These are phyloP conservation scores for Penicillium taxi DNA, from an alignment of 495 filamentous ascomycete species.

Conservation along the genomic window DNA sequence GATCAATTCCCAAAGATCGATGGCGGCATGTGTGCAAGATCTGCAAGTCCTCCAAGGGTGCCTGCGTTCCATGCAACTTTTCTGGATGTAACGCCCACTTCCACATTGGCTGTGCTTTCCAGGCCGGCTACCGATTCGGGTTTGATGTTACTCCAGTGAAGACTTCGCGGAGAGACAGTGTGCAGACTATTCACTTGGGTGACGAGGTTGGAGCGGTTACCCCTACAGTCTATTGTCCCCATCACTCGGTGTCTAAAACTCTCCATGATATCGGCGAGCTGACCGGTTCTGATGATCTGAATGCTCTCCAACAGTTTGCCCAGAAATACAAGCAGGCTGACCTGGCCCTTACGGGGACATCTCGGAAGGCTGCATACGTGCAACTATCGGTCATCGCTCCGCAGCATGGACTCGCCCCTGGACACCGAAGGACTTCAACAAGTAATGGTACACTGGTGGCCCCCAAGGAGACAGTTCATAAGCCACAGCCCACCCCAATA, in stretches of 20 bases:
- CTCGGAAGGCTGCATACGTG: conserved; percentile 72
- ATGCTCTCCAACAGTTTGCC: conserved; percentile 77
- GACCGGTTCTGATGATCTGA: conserved; percentile 49
- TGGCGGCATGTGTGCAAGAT: conserved; percentile 76
- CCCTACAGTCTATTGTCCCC: conserved; percentile 83
- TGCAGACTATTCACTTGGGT: conserved; percentile 65
- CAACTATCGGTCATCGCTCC: conserved; percentile 40
- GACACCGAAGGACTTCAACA: conserved; percentile 34
- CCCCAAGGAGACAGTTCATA: conserved; percentile 26
- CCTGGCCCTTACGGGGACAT: conserved; percentile 77
- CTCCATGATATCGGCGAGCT: conserved; percentile 72
- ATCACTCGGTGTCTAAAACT: conserved; percentile 61
- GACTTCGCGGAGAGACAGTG: conserved; percentile 67
- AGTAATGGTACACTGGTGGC: conserved; percentile 19
- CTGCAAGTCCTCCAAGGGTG: conserved; percentile 60
- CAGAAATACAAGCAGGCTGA: conserved; percentile 93
- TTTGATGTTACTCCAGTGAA: conserved; percentile 91
- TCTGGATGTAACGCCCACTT: conserved; percentile 67
- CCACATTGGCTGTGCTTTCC: conserved; percentile 84
- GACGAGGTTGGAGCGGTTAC: conserved; percentile 68
- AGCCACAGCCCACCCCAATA: conserved; percentile 15
- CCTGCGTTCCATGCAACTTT: conserved; percentile 69
- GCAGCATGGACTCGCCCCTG: conserved; percentile 15
- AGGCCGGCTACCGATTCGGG: conserved; percentile 71
- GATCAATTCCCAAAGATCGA: conserved; percentile 57